These are phyloP conservation scores for Trichothecium sympodiale DNA, from an alignment of 2,329 filamentous ascomycete genomes.

Conservation along the genomic window DNA sequence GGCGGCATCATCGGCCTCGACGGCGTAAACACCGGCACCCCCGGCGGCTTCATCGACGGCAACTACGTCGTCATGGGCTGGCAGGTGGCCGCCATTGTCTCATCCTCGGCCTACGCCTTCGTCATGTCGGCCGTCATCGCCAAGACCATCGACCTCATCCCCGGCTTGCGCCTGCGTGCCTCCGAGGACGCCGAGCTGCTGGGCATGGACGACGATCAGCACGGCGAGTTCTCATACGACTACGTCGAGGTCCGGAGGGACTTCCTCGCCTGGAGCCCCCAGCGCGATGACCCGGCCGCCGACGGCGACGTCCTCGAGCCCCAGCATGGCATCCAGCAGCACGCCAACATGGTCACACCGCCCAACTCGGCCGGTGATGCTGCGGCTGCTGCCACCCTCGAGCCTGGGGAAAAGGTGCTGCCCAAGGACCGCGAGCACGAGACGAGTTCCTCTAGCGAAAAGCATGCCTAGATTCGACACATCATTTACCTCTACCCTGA, in stretches of 20 bases:
- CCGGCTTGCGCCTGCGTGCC: constrained; percentile 69
- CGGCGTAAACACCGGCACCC: constrained; percentile 58
- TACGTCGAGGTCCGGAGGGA: constrained; percentile 83
- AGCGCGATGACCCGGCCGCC: constrained; percentile 51
- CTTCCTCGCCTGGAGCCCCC: constrained; percentile 79
- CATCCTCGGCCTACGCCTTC: constrained; percentile 58
- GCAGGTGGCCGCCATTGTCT: constrained; percentile 66
- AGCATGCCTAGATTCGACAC: not conserved
- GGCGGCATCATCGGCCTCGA: constrained; percentile 64
- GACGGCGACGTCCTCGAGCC: constrained; percentile 48
- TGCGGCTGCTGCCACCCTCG: not conserved
- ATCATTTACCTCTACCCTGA: too few relatives aligned
- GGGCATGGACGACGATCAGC: constrained; percentile 83
- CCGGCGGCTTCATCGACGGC: constrained; percentile 65
- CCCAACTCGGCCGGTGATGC: constrained; percentile 9
- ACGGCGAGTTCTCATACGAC: constrained; percentile 83
- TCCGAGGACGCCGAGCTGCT: constrained; percentile 74
- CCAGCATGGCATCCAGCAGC: constrained; percentile 62
- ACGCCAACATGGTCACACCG: constrained; percentile 31
- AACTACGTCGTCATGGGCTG: constrained; percentile 67
- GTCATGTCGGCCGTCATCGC: constrained; percentile 63
- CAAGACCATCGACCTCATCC: constrained; percentile 62
- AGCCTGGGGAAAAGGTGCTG: not conserved
- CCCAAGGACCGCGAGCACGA: constrained; percentile 3
- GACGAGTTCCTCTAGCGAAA: constrained; percentile 1